These are phyloP conservation scores for Linderina pennispora DNA, from an alignment of 192 early-diverging fungal species.

Conservation along the genomic window DNA sequence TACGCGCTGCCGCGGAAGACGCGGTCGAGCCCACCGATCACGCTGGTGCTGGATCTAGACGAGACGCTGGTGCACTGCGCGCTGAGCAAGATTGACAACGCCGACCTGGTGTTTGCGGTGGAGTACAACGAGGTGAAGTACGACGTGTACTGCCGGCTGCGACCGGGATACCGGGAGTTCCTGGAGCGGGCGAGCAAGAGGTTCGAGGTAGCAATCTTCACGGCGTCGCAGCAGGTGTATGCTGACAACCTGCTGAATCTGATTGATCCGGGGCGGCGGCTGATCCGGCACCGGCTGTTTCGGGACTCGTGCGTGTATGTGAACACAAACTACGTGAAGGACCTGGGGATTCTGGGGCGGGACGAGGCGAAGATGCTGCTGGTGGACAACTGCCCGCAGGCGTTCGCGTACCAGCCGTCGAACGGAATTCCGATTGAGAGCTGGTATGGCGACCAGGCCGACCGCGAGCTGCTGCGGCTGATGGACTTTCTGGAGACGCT, in stretches of 20 bases:
- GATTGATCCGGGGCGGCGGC: constrained; percentile 57
- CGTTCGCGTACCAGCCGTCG: constrained; percentile 66
- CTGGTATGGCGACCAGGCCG: constrained; percentile 66
- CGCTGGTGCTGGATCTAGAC: constrained; percentile 61
- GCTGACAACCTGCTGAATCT: constrained; percentile 56
- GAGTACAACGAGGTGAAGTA: constrained; percentile 57
- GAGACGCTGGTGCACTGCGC: constrained; percentile 69
- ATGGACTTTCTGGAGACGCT: constrained; percentile 57
- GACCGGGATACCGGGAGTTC: constrained; percentile 60
- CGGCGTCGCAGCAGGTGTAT: constrained; percentile 70
- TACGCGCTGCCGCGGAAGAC: constrained; percentile 57
- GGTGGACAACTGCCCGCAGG: constrained; percentile 70
- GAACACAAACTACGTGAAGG: constrained; percentile 66
- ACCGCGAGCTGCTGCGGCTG: constrained; percentile 57
- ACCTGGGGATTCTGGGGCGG: constrained; percentile 60
- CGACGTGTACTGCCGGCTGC: constrained; percentile 61
- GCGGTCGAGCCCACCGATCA: constrained; percentile 55
- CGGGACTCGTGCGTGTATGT: constrained; percentile 62
- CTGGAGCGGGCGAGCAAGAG: constrained; percentile 49
- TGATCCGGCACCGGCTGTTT: constrained; percentile 61
- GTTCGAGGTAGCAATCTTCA: constrained; percentile 71
- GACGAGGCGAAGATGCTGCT: constrained; percentile 57
- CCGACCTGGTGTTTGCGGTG: constrained; percentile 60
- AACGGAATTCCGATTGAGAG: constrained; percentile 68
- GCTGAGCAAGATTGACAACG: constrained; percentile 47